These are phyloP conservation scores for Podosphaera xanthii DNA, from an alignment of 2,329 filamentous ascomycete genomes.

Conservation along the genomic window DNA sequence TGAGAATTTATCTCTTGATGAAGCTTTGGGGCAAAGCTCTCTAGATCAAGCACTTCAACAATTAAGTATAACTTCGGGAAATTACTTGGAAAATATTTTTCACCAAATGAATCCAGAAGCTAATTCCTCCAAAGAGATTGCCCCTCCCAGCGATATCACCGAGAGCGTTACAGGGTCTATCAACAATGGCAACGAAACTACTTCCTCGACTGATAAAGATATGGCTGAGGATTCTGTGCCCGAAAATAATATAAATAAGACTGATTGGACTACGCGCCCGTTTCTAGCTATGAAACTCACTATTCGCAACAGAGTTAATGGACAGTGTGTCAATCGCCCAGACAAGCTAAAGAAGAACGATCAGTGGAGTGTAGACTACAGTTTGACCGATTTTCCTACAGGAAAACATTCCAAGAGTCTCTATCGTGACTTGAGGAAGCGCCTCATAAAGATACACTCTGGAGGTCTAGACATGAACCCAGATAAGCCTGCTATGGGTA, in stretches of 20 bases:
- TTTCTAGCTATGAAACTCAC: slow-evolving; percentile 36
- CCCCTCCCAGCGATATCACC: neutral
- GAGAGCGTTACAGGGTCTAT: neutral
- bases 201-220: neutral
- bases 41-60: neutral
- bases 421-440: slow-evolving; percentile 31
- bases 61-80: neutral
- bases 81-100: neutral
- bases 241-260: neutral
- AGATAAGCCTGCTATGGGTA: slow-evolving; percentile 8
- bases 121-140: neutral
- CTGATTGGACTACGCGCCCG: neutral
- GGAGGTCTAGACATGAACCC: slow-evolving; percentile 10
- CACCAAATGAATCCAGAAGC: neutral
- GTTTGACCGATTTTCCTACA: slow-evolving; percentile 36
- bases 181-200: neutral
- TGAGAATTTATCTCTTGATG: neutral
- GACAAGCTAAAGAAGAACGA: slow-evolving; percentile 21
- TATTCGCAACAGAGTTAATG: slow-evolving; percentile 51
- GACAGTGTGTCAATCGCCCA: slow-evolving; percentile 37
- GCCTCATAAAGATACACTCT: slow-evolving; percentile 27
- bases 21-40: neutral
- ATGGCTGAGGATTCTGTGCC: slow-evolving; percentile 1
- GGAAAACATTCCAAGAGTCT: slow-evolving; percentile 22
- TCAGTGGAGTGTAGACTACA: slow-evolving; percentile 58